Base-by-base conservation (phyloP, 1,284 basidiomycete species). In the Ustilago shanxiensis region DNA sequence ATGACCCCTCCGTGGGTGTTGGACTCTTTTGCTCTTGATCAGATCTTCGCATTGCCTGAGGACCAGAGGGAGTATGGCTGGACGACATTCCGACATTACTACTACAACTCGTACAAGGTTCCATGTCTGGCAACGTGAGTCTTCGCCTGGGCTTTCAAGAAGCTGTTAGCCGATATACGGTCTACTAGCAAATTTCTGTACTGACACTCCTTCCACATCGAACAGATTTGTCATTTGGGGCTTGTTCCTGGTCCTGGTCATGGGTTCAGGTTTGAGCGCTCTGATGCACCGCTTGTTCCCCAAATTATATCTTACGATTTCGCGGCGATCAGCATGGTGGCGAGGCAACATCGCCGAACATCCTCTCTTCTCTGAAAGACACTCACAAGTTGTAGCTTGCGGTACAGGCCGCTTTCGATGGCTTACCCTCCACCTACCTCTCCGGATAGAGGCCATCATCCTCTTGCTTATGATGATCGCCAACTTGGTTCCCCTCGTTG, bases 381-480 rank as follows among this genome's bases (percentile, higher is more conserved):
- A 63, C 35, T 57, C 57, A 2, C 60, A 71, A 10, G 49, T 39
- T 18, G 61, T 66, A 33, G 31, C 44, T 3, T 61, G 58, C 22
- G 61, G 65, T 18, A 37, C 35, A 35, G 64, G 64, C 3, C 37
- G 57, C 26, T 33, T 63, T n/a, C 9, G 53, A 18, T 77, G 66
- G 62, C 56, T 74, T 2, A 60, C 67, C 26, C 16, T 73, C 20
- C 75, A 72, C 54, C 20, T 72, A 6, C 79, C 79, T 3, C 69
- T 80, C n/a, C 76, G 79, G 10, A 41, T 59, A 20, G 69, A 80
- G 41, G 44, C 68, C 18, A 33, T 71, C 20, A 31, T 79, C 29
- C 31, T 80, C 3, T 31, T 71, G 16, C 59, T 28, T 8, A 59
- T 80, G 55, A 4, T 71, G 20, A 31, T 63, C 1, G 35, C 63